Base-by-base conservation (phyloP, 2,329 filamentous ascomycete genomes). In the Alternaria atra region DNA sequence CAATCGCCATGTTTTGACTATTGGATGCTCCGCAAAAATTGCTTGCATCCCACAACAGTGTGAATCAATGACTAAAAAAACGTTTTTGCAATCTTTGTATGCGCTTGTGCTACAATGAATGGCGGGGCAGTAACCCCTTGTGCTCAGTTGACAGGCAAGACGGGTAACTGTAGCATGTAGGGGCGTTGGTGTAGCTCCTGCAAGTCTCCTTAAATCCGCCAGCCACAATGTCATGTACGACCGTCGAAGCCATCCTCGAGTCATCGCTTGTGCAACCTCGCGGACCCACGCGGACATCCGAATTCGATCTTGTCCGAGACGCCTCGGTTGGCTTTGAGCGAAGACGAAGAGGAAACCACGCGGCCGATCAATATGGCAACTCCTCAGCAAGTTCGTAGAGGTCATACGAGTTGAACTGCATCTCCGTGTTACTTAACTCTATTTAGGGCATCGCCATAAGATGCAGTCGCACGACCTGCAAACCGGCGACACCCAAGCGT, bases 341-440 rank as follows among this genome's bases (percentile, higher is more conserved):
- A 27, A 25, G 47, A 46, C n/a, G 23, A 35, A 17, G 13, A 4
- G 29, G 30, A 47, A 29, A 40, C 17, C 46, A 13, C 25, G 35
- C 32, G 27, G 15, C 43, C 20, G 34, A 40, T 44, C 25, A 13
- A 37, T 8, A 62, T 65, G 52, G 54, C 57, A 8, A 53, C 46
- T 15, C 46, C 35, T 39, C 47, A 57, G 17, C 63, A 58, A 63
- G 60, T 65, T 58, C 37, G 63, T 65, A 27, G 27, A 55, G n/a
- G 47, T 50, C 27, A 3, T 20, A 20, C 17, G 17, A 12, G 20
- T 29, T 13, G 13, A 25, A n/a, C 5, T 23, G 23, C 34, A 32
- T n/a, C 27, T 17, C 30, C 52, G 44, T 30, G n/a, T 40, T 58
- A 39, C 57, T 65, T 13, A 65, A 60, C 44, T 20, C 35, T 34